phyloP scores from a whole-genome alignment of 176 grass and related monocot genomes.

The Aegilops bicornis region DNA sequence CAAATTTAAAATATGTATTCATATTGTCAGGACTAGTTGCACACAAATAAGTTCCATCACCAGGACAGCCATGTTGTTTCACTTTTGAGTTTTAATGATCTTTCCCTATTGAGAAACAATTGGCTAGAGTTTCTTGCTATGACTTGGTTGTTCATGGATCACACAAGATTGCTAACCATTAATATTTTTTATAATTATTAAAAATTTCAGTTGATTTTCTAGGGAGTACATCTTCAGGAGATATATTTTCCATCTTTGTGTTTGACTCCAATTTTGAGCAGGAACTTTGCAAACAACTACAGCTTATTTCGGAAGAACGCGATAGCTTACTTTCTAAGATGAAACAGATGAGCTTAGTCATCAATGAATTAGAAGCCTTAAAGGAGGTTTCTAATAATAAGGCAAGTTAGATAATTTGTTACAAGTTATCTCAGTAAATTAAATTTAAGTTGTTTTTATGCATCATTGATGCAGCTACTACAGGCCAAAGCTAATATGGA shows the following conservation, averaged over 20 bases:
- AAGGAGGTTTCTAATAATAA: constrained; percentile 52
- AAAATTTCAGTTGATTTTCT: background rate
- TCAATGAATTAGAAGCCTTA: constrained; percentile 55
- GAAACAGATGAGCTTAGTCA: constrained; percentile 39
- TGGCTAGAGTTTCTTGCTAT: background rate
- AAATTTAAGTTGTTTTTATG: background rate
- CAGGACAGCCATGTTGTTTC: background rate
- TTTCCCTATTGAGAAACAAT: background rate
- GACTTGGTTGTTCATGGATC: background rate
- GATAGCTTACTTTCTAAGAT: constrained; percentile 52
- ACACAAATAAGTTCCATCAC: background rate
- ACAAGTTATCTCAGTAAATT: constrained; percentile 15
- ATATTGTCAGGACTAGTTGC: constrained; percentile 7
- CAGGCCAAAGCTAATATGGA: constrained; percentile 51
- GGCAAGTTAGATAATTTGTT: constrained; percentile 43
- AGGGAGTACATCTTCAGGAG: background rate
- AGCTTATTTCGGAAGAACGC: constrained; percentile 51
- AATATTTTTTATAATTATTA: background rate
- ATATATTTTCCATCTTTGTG: constrained; percentile 21
- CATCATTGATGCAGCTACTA: constrained; percentile 48
- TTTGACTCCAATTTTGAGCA: constrained; percentile 30
- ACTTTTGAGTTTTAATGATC: background rate
- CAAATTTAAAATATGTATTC: background rate
- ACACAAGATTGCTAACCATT: background rate
- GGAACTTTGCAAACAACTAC: constrained; percentile 58